Conservation (phyloP, 345 rosid genomes). For the Brassica incana region DNA sequence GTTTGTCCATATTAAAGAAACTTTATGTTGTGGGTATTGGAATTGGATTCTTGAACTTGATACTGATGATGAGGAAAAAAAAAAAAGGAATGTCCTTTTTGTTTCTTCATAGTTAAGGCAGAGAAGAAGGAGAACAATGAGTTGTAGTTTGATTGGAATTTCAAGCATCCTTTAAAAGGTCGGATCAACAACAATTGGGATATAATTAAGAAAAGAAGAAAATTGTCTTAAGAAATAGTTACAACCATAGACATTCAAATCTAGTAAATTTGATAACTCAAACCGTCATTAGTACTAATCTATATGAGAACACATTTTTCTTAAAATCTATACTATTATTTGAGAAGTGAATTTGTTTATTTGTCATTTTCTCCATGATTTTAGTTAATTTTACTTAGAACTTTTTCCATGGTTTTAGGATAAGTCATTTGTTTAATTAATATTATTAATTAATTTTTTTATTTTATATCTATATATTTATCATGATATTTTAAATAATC, state of each 20-base stretch:
- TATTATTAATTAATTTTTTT: too few relatives aligned
- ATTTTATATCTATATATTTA: too few relatives aligned
- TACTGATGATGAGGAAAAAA: slow-evolving; percentile 5
- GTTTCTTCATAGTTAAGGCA: slow-evolving; percentile 38
- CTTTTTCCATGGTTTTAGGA: too few relatives aligned
- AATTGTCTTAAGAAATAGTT: background rate
- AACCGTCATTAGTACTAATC: background rate
- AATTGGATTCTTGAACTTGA: slow-evolving; percentile 42
- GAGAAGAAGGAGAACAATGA: slow-evolving; percentile 21
- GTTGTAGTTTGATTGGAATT: slow-evolving; percentile 10
- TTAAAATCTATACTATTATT: too few relatives aligned
- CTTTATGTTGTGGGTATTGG: slow-evolving; percentile 27
- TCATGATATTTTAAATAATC: too few relatives aligned
- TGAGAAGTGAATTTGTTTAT: too few relatives aligned
- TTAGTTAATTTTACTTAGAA: too few relatives aligned
- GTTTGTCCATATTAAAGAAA: slow-evolving; percentile 13
- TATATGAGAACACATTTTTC: background rate
- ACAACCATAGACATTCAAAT: background rate
- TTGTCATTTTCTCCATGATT: too few relatives aligned
- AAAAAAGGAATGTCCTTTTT: slow-evolving; percentile 12
- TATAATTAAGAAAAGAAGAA: background rate
- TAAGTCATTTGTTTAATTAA: too few relatives aligned
- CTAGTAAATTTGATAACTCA: background rate
- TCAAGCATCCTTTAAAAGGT: slow-evolving; percentile 13
- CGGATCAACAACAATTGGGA: background rate